Percentiles rank a stretch among this genome's conserved stretches.
Evolutionary conservation across 1,284 basidiomycete species (phyloP).

Genomic region (Ceratobasidium theobromae): DNA sequence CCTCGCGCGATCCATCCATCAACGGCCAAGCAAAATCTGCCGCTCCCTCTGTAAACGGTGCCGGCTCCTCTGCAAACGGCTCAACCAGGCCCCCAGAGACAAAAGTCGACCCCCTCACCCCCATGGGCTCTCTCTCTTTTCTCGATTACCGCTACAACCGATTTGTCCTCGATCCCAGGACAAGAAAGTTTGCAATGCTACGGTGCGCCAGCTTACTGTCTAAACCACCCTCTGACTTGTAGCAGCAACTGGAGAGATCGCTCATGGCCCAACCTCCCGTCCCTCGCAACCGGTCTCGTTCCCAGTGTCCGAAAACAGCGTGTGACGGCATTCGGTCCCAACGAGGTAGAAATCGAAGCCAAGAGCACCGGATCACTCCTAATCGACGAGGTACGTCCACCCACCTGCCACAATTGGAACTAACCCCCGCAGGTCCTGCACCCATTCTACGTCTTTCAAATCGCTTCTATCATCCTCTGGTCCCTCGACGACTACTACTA

Average conservation of each 20-base stretch:
- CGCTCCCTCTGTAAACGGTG: constrained; percentile 16
- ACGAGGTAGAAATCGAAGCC: constrained; percentile 88
- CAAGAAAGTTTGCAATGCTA: constrained; percentile 80
- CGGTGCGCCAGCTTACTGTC: constrained; percentile 52
- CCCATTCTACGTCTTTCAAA: constrained; percentile 98
- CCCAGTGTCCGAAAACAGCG: constrained; percentile 63
- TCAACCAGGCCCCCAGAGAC: background rate
- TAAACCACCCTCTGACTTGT: constrained; percentile 5
- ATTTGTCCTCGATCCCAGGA: constrained; percentile 84
- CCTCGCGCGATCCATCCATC: constrained; percentile 3
- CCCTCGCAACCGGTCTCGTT: constrained; percentile 66
- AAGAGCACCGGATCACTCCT: constrained; percentile 83
- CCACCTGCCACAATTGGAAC: background rate
- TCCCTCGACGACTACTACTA: constrained; percentile 94
- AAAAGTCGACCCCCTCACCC: too few relatives aligned
- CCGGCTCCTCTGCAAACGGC: background rate
- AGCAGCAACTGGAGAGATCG: constrained; percentile 90
- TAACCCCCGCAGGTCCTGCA: constrained; percentile 69
- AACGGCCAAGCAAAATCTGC: constrained; percentile 2
- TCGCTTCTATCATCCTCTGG: constrained; percentile 94
- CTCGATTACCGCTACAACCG: constrained; percentile 88
- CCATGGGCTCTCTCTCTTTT: constrained; percentile 53
- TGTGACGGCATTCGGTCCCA: constrained; percentile 75
- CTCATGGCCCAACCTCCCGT: constrained; percentile 64
- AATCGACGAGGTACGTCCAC: constrained; percentile 76